These are phyloP conservation scores for Scenedesmus sp. DNA, from an alignment of 163 green algal genomes.

Conservation along the genomic window DNA sequence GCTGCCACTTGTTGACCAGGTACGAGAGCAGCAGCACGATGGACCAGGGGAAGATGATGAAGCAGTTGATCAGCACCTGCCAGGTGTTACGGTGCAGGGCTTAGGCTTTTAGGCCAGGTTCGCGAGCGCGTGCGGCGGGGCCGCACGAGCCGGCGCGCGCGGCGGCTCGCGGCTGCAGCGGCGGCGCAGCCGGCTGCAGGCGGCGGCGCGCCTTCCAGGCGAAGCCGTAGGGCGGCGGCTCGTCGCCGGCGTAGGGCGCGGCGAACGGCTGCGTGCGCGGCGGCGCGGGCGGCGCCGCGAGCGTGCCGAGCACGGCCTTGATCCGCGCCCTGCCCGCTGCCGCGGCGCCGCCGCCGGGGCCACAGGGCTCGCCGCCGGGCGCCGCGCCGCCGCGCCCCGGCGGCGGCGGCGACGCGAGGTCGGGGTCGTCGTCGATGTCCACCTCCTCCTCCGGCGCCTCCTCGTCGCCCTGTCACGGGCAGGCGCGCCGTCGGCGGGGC, in stretches of 20 bases:
- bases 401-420: conserved; percentile 10
- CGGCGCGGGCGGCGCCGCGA: background rate
- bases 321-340: background rate
- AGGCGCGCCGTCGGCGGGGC: no score
- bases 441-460: conserved; percentile 21
- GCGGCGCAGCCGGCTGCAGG: no score
- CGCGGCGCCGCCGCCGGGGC: no score
- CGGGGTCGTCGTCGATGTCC: conserved; percentile 20
- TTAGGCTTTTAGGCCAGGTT: no score
- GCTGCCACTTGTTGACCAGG: conserved; percentile 48
- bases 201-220: conserved; percentile 31
- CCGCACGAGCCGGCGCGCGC: no score
- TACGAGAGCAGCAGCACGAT: conserved; percentile 42
- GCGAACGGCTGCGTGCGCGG: background rate
- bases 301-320: conserved; percentile 11
- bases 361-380: no score
- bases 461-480: conserved; percentile 3
- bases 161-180: no score
- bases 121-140: no score
- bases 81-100: no score
- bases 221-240: conserved; percentile 13
- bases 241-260: background rate
- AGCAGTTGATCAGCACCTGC: conserved; percentile 38
- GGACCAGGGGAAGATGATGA: conserved; percentile 44
- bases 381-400: no score